These are phyloP conservation scores for Stipa capillata DNA, from an alignment of 176 grass and related monocot species.

Conservation along the genomic window DNA sequence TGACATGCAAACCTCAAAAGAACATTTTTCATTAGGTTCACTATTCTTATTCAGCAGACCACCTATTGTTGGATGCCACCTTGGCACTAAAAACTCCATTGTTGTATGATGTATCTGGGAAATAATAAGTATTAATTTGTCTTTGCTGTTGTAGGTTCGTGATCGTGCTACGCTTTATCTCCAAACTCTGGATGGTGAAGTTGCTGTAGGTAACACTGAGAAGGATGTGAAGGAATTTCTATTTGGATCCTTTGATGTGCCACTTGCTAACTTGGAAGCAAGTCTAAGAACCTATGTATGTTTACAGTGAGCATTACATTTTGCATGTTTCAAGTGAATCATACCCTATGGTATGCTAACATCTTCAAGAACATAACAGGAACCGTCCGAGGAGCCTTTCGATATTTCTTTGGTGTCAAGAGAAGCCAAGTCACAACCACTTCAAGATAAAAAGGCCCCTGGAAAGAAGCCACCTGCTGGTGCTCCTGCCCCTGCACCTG, in stretches of 20 bases:
- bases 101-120: conserved; percentile 5
- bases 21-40: conserved; percentile 4
- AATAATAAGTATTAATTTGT: conserved; percentile 2
- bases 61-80: neutral
- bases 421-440: conserved; percentile 71
- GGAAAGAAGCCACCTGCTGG: conserved; percentile 65
- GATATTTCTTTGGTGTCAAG: conserved; percentile 77
- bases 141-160: conserved; percentile 63
- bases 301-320: conserved; percentile 16
- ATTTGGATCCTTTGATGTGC: conserved; percentile 93
- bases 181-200: conserved; percentile 65
- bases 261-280: conserved; percentile 90
- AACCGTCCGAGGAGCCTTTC: conserved; percentile 78
- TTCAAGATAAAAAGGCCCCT: conserved; percentile 67
- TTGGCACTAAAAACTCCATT: neutral
- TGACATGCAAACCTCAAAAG: neutral
- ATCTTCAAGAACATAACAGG: conserved; percentile 48
- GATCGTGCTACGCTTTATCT: conserved; percentile 96
- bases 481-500: conserved; percentile 35
- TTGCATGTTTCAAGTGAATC: neutral
- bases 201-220: conserved; percentile 45
- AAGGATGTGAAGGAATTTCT: conserved; percentile 83
- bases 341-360: conserved; percentile 2
- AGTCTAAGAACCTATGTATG: conserved; percentile 83
- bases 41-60: neutral